Conservation (phyloP, 2,329 filamentous ascomycete genomes). For the Penicillium psychrosexuale region DNA sequence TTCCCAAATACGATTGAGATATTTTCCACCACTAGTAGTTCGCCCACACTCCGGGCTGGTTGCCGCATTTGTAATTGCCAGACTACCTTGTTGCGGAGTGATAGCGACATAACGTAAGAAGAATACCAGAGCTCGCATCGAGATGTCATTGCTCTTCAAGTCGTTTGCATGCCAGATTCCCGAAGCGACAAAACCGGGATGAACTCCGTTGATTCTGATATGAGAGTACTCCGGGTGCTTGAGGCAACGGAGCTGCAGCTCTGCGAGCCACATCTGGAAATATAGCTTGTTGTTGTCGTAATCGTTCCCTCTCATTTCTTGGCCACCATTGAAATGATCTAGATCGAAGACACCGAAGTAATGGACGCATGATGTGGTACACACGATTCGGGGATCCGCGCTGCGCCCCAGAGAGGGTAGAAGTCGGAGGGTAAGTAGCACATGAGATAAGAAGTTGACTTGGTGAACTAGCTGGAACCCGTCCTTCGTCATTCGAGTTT, state of each 20-base stretch:
- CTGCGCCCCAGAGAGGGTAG: conserved; percentile 15
- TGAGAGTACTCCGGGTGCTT: conserved; percentile 13
- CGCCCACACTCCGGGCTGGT: not conserved
- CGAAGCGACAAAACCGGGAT: conserved; percentile 18
- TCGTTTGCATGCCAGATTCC: not conserved
- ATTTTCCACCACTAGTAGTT: too few species aligned
- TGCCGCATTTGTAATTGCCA: conserved; percentile 1
- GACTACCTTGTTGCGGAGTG: not conserved
- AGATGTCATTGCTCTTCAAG: too few species aligned
- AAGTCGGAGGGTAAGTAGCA: conserved; percentile 15
- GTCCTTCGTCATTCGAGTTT: conserved; percentile 9
- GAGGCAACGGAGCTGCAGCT: conserved; percentile 10
- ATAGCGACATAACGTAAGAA: conserved; percentile 5
- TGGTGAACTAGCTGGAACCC: conserved; percentile 14
- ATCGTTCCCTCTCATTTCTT: conserved; percentile 1
- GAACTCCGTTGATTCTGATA: conserved; percentile 17
- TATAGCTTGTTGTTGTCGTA: conserved; percentile 18
- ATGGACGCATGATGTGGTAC: conserved; percentile 16
- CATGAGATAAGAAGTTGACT: conserved; percentile 18
- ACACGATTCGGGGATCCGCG: conserved; percentile 12
- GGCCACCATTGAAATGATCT: conserved; percentile 8
- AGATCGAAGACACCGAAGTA: conserved; percentile 13
- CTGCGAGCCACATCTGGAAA: conserved; percentile 15
- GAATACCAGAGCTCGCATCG: too few species aligned
- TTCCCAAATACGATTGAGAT: too few species aligned